phyloP scores from a whole-genome alignment of 768 basidiomycete genomes.

The Termitomyces sp. region DNA sequence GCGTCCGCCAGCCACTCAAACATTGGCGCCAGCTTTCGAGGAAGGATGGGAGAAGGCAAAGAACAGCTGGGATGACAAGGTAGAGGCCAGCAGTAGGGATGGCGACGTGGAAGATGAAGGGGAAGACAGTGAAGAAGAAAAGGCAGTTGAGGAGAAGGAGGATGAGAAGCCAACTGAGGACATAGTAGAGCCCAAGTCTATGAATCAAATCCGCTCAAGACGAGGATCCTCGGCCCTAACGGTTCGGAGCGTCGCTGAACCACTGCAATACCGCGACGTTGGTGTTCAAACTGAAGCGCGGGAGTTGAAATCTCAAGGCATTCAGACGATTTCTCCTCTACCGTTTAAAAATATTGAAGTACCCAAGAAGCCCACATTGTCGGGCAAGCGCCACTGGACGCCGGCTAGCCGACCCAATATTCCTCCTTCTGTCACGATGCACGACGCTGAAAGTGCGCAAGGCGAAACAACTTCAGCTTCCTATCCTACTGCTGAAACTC shows the following conservation, averaged over 20 bases:
- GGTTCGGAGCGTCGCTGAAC: slow-evolving; percentile 30
- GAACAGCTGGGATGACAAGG: slow-evolving; percentile 47
- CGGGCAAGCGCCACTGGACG: slow-evolving; percentile 23
- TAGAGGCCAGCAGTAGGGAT: slow-evolving; percentile 71
- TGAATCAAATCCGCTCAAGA: slow-evolving; percentile 24
- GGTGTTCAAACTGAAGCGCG: slow-evolving; percentile 67
- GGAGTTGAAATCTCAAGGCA: slow-evolving; percentile 48
- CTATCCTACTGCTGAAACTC: slow-evolving; percentile 12
- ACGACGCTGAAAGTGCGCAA: slow-evolving; percentile 9
- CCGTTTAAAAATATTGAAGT: slow-evolving; percentile 5
- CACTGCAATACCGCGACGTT: slow-evolving; percentile 53
- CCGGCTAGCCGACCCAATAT: slow-evolving; percentile 20
- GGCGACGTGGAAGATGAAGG: slow-evolving; percentile 79
- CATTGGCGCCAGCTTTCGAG: slow-evolving; percentile 46
- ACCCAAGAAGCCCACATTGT: slow-evolving; percentile 13
- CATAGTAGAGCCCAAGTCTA: slow-evolving; percentile 32
- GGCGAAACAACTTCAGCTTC: slow-evolving; percentile 15
- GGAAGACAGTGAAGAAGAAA: slow-evolving; percentile 42
- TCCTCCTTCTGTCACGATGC: slow-evolving; percentile 19
- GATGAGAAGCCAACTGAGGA: slow-evolving; percentile 22
- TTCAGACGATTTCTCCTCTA: slow-evolving; percentile 47
- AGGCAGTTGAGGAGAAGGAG: slow-evolving; percentile 17
- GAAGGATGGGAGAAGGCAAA: slow-evolving; percentile 31
- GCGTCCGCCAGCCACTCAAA: slow-evolving; percentile 39
- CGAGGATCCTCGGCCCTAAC: slow-evolving; percentile 32